Conservation (phyloP, 2,329 filamentous ascomycete genomes). For the Teratosphaeria nubilosa region DNA sequence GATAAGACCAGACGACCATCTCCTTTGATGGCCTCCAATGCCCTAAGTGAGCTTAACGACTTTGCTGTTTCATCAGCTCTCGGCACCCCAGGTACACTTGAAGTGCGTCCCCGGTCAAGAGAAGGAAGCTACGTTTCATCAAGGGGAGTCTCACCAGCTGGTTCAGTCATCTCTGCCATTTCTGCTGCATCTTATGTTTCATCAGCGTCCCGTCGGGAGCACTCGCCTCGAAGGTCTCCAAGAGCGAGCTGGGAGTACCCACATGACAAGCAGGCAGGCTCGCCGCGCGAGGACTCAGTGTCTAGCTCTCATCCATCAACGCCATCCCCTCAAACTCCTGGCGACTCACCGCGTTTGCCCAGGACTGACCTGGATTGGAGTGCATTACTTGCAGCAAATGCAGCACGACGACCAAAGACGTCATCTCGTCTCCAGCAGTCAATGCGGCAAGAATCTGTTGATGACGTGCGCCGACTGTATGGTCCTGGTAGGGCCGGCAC, state of each 20-base stretch:
- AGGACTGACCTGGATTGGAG: conserved; percentile 24
- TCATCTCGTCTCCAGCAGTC: conserved; percentile 17
- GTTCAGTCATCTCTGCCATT: neutral
- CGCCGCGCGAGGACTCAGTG: conserved; percentile 12
- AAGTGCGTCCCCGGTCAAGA: conserved; percentile 11
- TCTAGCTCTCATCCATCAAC: conserved; percentile 17
- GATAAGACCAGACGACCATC: conserved; percentile 18
- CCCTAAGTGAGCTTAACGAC: conserved; percentile 13
- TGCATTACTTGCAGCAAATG: conserved; percentile 17
- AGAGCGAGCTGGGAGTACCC: conserved; percentile 13
- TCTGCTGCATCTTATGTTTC: conserved; percentile 3
- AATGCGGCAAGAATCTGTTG: conserved; percentile 11
- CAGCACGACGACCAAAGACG: conserved; percentile 14
- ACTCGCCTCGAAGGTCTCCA: conserved; percentile 8
- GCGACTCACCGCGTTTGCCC: conserved; percentile 18
- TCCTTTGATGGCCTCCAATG: conserved; percentile 16
- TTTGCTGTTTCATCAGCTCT: conserved; percentile 6
- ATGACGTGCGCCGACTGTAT: conserved; percentile 2
- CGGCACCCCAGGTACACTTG: conserved; percentile 4
- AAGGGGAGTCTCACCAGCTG: conserved; percentile 17
- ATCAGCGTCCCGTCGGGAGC: conserved; percentile 2
- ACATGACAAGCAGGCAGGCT: conserved; percentile 4
- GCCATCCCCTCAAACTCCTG: conserved; percentile 15
- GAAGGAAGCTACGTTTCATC: conserved; percentile 16
- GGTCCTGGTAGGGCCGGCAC: neutral